A percentile compares a stretch with the other conserved stretches of the same genome.
Evolutionary conservation across 768 basidiomycete species (phyloP).

Genomic region (Termitomyces sp.): DNA sequence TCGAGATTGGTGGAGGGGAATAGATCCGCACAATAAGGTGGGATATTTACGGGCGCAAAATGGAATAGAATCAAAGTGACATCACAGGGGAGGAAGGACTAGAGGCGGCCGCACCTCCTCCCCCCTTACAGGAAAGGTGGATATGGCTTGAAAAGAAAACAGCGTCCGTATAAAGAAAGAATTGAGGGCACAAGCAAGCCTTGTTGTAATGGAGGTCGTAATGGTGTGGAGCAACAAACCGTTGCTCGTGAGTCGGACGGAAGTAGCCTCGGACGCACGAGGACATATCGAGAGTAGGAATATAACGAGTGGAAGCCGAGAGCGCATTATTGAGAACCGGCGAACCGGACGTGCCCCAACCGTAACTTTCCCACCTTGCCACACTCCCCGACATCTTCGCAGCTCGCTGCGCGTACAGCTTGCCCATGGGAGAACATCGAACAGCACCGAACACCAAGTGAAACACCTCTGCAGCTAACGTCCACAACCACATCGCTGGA

Average conservation of each 20-base stretch:
- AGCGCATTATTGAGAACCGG: slow-evolving; percentile 22
- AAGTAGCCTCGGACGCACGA: neutral
- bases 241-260: slow-evolving; percentile 9
- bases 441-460: slow-evolving; percentile 24
- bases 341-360: slow-evolving; percentile 40
- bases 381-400: slow-evolving; percentile 19
- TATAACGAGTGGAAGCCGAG: slow-evolving; percentile 24
- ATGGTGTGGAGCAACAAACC: slow-evolving; percentile 20
- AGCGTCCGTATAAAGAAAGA: slow-evolving; percentile 68
- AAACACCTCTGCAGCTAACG: slow-evolving; percentile 38
- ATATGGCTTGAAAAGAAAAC: slow-evolving; percentile 52
- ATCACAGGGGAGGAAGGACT: slow-evolving; percentile 16
- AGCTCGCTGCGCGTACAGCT: slow-evolving; percentile 15
- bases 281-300: slow-evolving; percentile 11
- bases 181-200: slow-evolving; percentile 23
- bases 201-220: slow-evolving; percentile 19
- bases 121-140: slow-evolving; percentile 9
- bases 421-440: slow-evolving; percentile 28
- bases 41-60: slow-evolving; percentile 27
- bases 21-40: slow-evolving; percentile 10
- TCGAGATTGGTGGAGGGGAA: slow-evolving; percentile 9
- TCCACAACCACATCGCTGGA: slow-evolving; percentile 42
- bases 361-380: slow-evolving; percentile 21
- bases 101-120: slow-evolving; percentile 15
- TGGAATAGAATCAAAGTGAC: slow-evolving; percentile 14